Evolutionary conservation across 306 rosid genomes (phyloP), one percentile per base, ranked within the genome.

Genomic region (Quercus cerris): DNA sequence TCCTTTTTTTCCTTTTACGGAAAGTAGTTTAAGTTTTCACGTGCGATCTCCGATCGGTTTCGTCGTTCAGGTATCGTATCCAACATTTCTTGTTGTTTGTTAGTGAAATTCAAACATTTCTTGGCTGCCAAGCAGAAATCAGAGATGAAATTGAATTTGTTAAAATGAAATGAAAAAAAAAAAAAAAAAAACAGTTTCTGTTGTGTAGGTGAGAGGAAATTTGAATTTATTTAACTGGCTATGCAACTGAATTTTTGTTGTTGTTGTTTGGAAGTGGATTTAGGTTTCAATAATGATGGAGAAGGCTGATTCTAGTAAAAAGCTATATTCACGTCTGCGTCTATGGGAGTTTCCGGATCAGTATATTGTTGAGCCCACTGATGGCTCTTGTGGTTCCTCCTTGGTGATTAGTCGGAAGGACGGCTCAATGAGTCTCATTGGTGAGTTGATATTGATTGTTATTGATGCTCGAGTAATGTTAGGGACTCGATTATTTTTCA

Each of bases 291-390:
- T 84, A 75, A 94, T 90, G 93, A 90, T 88, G 98, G 99, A 95
- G 94, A 86, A 73, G 84, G 89, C 90, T 49, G 98, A 95, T 75
- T 89, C 94, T 25, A 90, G 82, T 83, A 98, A 85, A 75, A 95
- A 95, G 90, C 88, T 95, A 31, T 93, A 91, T 84, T 81, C 96
- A 23, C 86, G 94, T 38, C 89, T 95, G 99, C 87, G 97, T 30
- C 88, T 95, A 23, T 95, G 99, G 99, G 98, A 91, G 81, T 91
- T 91, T 81, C 91, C 96, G n/a, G 93, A 91, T 84, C 96, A 89
- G 88, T 91, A 83, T 79, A 94, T 93, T 70, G 75, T 93, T 59
- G 97, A 95, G 85, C 98, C 99, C 20, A 93, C 97, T 17, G 99
- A 95, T 87, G 99, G 97, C 46, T 90, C 97, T 82, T 87, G 85